A percentile compares a stretch with the other conserved stretches of the same genome.
Evolutionary conservation across 306 rosid genomes (phyloP).

Genomic region (Vigna angularis): DNA sequence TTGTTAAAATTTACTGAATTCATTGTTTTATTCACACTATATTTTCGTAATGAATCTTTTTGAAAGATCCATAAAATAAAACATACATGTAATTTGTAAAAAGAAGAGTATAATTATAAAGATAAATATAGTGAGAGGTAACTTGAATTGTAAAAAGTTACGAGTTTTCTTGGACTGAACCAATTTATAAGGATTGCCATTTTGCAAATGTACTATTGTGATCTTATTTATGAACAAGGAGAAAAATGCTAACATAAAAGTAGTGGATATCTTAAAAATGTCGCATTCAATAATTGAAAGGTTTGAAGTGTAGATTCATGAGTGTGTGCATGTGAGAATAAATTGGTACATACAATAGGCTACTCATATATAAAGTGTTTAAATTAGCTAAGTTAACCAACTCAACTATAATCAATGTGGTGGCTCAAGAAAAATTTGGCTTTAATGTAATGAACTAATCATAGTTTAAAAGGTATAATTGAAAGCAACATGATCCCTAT

Average conservation of each 20-base stretch:
- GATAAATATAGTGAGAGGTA: too few relatives aligned
- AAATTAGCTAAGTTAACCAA: conserved; percentile 5
- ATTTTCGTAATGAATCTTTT: too few relatives aligned
- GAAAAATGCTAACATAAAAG: background rate
- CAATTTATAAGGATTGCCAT: too few relatives aligned
- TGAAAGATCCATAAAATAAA: too few relatives aligned
- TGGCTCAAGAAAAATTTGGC: conserved; percentile 19
- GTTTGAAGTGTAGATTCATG: background rate
- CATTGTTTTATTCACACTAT: too few relatives aligned
- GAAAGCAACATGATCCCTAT: conserved; percentile 67
- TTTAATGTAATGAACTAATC: conserved; percentile 29
- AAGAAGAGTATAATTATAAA: too few relatives aligned
- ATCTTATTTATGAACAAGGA: too few relatives aligned
- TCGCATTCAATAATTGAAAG: background rate
- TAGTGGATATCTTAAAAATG: conserved; percentile 5
- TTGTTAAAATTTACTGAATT: too few relatives aligned
- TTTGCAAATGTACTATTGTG: too few relatives aligned
- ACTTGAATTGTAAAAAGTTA: too few relatives aligned
- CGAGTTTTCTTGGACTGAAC: too few relatives aligned
- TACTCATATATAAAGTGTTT: background rate
- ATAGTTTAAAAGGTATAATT: conserved; percentile 15
- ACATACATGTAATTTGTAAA: too few relatives aligned
- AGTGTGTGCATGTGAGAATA: conserved; percentile 7
- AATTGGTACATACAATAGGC: background rate
- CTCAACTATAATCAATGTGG: conserved; percentile 14